Evolutionary conservation across 768 basidiomycete genomes (phyloP).

Genomic region (Collybiopsis confluens): DNA sequence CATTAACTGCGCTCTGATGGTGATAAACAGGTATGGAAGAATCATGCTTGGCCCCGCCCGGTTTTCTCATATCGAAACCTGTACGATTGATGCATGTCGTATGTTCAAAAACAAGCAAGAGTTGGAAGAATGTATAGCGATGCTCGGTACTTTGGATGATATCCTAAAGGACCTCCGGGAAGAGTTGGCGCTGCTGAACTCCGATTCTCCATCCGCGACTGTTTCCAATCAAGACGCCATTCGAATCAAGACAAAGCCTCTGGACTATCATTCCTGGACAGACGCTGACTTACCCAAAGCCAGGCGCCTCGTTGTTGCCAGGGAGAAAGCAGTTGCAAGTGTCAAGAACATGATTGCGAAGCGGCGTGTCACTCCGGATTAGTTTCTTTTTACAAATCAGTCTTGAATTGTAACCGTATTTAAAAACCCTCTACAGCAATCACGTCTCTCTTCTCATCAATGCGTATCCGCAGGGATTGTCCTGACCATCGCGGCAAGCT

Average conservation of each 20-base stretch:
- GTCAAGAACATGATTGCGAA: conserved; percentile 56
- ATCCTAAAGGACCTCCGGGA: conserved; percentile 53
- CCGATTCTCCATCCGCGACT: background rate
- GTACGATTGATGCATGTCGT: conserved; percentile 69
- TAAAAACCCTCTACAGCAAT: conserved; percentile 39
- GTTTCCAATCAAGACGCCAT: background rate
- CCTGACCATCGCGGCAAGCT: conserved; percentile 36
- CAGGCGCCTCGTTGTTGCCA: conserved; percentile 60
- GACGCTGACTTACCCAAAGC: conserved; percentile 55
- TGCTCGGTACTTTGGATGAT: conserved; percentile 57
- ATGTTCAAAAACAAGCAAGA: conserved; percentile 66
- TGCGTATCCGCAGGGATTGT: conserved; percentile 45
- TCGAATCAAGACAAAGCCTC: conserved; percentile 19
- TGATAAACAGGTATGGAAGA: conserved; percentile 66
- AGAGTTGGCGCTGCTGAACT: conserved; percentile 31
- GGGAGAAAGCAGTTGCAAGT: conserved; percentile 63
- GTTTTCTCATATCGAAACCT: conserved; percentile 76
- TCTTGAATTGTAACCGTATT: conserved; percentile 2
- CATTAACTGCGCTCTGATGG: background rate
- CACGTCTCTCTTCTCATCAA: conserved; percentile 52
- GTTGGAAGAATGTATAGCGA: conserved; percentile 54
- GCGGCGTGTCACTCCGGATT: conserved; percentile 1
- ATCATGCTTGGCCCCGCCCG: conserved; percentile 70
- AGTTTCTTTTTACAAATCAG: background rate
- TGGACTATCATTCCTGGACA: conserved; percentile 44